phyloP scores from a whole-genome alignment of 2,329 filamentous ascomycete genomes.

The Colletotrichum karsti region DNA sequence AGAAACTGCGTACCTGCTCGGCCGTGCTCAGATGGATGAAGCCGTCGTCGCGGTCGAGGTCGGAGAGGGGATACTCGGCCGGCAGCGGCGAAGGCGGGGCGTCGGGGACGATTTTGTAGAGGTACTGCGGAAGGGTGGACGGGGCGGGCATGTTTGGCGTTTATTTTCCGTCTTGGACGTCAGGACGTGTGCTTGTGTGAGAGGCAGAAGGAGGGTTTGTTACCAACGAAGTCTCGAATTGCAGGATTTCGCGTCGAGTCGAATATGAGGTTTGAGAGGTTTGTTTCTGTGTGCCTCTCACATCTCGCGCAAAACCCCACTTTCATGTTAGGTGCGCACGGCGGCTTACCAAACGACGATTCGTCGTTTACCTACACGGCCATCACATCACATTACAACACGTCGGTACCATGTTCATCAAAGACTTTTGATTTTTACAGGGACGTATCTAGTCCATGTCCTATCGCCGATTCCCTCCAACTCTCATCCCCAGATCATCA shows the following conservation, averaged over 20 bases:
- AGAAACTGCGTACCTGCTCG: conserved; percentile 50
- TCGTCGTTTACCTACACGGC: background rate
- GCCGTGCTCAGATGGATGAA: conserved; percentile 70
- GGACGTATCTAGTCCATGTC: conserved; percentile 8
- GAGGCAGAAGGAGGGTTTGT: background rate
- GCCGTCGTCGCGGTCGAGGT: conserved; percentile 67
- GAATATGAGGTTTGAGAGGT: background rate
- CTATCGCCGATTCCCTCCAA: conserved; percentile 1
- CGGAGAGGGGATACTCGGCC: conserved; percentile 62
- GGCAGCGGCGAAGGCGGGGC: conserved; percentile 64
- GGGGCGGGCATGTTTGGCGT: conserved; percentile 21
- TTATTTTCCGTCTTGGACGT: background rate
- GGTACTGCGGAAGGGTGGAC: conserved; percentile 47
- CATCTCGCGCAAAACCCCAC: background rate
- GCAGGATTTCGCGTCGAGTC: background rate
- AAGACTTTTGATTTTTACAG: background rate
- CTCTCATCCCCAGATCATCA: background rate
- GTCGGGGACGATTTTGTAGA: conserved; percentile 69
- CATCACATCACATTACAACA: background rate
- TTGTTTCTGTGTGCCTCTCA: background rate
- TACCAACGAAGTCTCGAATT: background rate
- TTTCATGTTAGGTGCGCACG: background rate
- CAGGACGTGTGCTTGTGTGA: background rate
- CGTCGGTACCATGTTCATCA: background rate
- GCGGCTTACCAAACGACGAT: background rate